Conservation (phyloP, 768 basidiomycete genomes). For the Hemileccinum rubropunctum region DNA sequence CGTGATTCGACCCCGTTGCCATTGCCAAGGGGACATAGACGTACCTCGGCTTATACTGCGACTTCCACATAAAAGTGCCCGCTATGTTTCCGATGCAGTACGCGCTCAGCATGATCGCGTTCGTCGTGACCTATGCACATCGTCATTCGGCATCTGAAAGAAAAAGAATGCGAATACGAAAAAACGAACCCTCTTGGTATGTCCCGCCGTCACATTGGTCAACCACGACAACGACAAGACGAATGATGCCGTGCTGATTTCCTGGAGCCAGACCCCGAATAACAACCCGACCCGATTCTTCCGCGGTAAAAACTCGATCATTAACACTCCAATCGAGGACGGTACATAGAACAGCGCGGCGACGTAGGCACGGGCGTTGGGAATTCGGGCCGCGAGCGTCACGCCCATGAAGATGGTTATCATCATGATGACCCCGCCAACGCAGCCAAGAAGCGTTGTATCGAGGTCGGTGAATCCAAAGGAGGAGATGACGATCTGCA, state of each 20-base stretch:
- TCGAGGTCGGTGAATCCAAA: slow-evolving; percentile 65
- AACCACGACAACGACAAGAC: slow-evolving; percentile 64
- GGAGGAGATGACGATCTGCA: slow-evolving; percentile 59
- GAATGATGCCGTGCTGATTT: slow-evolving; percentile 56
- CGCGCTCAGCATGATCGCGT: slow-evolving; percentile 71
- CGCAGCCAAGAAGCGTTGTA: slow-evolving; percentile 68
- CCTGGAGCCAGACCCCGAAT: slow-evolving; percentile 39
- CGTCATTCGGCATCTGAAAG: background rate
- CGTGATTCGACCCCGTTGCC: too few species aligned
- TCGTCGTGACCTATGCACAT: slow-evolving; percentile 34
- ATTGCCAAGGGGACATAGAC: background rate
- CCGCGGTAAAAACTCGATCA: slow-evolving; percentile 67
- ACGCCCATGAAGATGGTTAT: slow-evolving; percentile 69
- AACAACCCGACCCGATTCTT: slow-evolving; percentile 62
- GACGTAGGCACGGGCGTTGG: slow-evolving; percentile 63
- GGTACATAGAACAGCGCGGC: slow-evolving; percentile 61
- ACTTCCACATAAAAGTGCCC: slow-evolving; percentile 79
- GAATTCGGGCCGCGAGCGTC: slow-evolving; percentile 50
- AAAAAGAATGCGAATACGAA: background rate
- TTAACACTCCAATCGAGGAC: slow-evolving; percentile 57
- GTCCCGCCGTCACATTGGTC: slow-evolving; percentile 62
- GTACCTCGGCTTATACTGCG: slow-evolving; percentile 62
- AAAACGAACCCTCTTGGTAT: slow-evolving; percentile 67
- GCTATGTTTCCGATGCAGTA: slow-evolving; percentile 67
- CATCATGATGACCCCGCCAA: slow-evolving; percentile 64